These are phyloP conservation scores for Nemania sp. DNA, from an alignment of 2,329 filamentous ascomycete species.

Conservation along the genomic window DNA sequence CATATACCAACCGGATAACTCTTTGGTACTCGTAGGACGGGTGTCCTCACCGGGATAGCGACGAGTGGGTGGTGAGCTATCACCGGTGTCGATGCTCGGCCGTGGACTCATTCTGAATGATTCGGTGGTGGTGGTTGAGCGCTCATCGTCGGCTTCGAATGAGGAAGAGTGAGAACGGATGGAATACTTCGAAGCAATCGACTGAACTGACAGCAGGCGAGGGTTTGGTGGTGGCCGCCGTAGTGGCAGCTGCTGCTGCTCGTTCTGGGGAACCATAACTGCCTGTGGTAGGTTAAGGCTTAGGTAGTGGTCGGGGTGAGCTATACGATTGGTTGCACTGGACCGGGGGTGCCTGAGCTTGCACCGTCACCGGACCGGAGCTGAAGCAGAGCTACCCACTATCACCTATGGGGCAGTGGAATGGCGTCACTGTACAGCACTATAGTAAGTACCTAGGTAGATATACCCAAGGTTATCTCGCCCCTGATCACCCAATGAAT, in stretches of 20 bases:
- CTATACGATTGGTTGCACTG: slow-evolving; percentile 30
- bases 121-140: slow-evolving; percentile 59
- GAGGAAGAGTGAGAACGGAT: slow-evolving; percentile 71
- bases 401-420: neutral
- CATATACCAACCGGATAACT: slow-evolving; percentile 93
- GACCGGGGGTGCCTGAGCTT: slow-evolving; percentile 14
- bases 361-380: slow-evolving; percentile 1
- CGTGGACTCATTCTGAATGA: slow-evolving; percentile 55
- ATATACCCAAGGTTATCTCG: neutral
- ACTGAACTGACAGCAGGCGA: slow-evolving; percentile 63
- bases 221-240: slow-evolving; percentile 57
- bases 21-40: slow-evolving; percentile 85
- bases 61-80: slow-evolving; percentile 53
- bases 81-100: slow-evolving; percentile 54
- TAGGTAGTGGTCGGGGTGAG: slow-evolving; percentile 18
- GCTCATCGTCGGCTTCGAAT: slow-evolving; percentile 78
- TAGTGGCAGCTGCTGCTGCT: slow-evolving; percentile 48
- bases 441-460: neutral
- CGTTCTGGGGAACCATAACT: slow-evolving; percentile 54
- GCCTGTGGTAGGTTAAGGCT: slow-evolving; percentile 1
- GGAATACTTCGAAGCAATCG: slow-evolving; percentile 66
- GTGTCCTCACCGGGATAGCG: slow-evolving; percentile 87
- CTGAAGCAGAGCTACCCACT: neutral
- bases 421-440: slow-evolving; percentile 9
- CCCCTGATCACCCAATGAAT: slow-evolving; percentile 10